Evolutionary conservation across 768 basidiomycete genomes (phyloP).

Genomic region (Leccinellum luteum): DNA sequence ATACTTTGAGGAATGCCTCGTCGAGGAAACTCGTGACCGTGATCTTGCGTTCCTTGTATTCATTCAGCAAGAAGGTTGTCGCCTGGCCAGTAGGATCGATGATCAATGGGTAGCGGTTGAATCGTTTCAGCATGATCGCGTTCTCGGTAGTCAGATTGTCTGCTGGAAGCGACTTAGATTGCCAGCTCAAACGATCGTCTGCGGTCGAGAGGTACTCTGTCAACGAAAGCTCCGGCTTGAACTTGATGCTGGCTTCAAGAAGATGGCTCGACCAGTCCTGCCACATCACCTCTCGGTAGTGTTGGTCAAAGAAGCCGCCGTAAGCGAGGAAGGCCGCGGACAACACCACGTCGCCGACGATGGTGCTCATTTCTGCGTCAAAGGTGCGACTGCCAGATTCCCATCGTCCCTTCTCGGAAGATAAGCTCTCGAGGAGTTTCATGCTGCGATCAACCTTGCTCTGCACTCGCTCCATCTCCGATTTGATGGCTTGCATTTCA

Average conservation of each 20-base stretch:
- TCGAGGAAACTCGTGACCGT: slow-evolving; percentile 98
- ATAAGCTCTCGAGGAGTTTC: slow-evolving; percentile 90
- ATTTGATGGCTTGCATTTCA: slow-evolving; percentile 95
- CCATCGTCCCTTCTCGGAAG: slow-evolving; percentile 94
- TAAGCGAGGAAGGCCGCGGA: slow-evolving; percentile 97
- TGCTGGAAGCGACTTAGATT: slow-evolving; percentile 91
- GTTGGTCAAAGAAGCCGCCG: slow-evolving; percentile 97
- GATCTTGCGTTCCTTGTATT: slow-evolving; percentile 95
- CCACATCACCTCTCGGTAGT: slow-evolving; percentile 97
- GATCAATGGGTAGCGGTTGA: slow-evolving; percentile 95
- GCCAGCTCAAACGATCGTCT: slow-evolving; percentile 94
- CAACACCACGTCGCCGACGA: slow-evolving; percentile 93
- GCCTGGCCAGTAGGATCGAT: slow-evolving; percentile 99
- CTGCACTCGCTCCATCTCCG: slow-evolving; percentile 97
- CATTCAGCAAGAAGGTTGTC: slow-evolving; percentile 88
- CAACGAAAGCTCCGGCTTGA: slow-evolving; percentile 88
- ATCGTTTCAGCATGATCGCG: slow-evolving; percentile 99
- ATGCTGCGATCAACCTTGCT: slow-evolving; percentile 96
- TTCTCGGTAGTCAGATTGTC: slow-evolving; percentile 97
- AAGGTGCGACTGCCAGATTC: slow-evolving; percentile 93
- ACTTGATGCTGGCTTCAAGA: slow-evolving; percentile 84
- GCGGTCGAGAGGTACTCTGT: slow-evolving; percentile 96
- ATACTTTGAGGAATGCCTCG: slow-evolving; percentile 96
- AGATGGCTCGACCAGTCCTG: slow-evolving; percentile 92
- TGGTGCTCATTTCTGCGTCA: slow-evolving; percentile 97